Conservation (phyloP, 345 rosid species). For the Heritiera fomes region DNA sequence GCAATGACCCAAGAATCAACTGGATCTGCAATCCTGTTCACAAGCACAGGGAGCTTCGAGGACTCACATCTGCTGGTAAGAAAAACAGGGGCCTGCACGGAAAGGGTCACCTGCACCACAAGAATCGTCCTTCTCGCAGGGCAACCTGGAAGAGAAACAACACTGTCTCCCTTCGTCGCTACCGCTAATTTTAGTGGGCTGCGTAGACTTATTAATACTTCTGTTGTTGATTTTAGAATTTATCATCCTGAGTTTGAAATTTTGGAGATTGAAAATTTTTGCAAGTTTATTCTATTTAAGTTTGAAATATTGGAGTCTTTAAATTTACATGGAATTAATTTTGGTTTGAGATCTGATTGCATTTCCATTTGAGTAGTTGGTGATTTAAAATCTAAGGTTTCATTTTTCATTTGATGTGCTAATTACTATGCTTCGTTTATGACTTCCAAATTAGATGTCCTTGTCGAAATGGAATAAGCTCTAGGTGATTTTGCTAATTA, state of each 20-base stretch:
- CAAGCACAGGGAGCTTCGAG: conserved; percentile 94
- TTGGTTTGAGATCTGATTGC: not conserved
- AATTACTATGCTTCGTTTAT: no score
- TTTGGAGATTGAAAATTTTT: conserved; percentile 15
- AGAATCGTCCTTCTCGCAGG: conserved; percentile 88
- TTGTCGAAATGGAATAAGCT: no score
- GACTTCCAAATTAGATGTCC: no score
- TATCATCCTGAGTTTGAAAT: conserved; percentile 9
- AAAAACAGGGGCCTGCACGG: conserved; percentile 90
- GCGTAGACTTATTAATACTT: not conserved
- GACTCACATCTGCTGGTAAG: conserved; percentile 94
- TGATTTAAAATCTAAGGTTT: no score
- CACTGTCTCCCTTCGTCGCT: conserved; percentile 79
- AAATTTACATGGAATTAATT: not conserved
- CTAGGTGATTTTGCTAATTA: no score
- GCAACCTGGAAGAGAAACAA: conserved; percentile 98
- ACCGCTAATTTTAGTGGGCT: conserved; percentile 48
- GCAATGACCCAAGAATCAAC: conserved; percentile 85
- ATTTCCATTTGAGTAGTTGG: no score
- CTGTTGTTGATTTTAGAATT: not conserved
- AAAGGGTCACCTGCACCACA: conserved; percentile 84
- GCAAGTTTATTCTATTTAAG: conserved; percentile 5
- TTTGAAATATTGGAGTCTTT: not conserved
- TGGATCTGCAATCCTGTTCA: conserved; percentile 96
- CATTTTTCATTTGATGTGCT: no score